Conservation (phyloP, 2,329 filamentous ascomycete species). For the Colletotrichum aenigma region DNA sequence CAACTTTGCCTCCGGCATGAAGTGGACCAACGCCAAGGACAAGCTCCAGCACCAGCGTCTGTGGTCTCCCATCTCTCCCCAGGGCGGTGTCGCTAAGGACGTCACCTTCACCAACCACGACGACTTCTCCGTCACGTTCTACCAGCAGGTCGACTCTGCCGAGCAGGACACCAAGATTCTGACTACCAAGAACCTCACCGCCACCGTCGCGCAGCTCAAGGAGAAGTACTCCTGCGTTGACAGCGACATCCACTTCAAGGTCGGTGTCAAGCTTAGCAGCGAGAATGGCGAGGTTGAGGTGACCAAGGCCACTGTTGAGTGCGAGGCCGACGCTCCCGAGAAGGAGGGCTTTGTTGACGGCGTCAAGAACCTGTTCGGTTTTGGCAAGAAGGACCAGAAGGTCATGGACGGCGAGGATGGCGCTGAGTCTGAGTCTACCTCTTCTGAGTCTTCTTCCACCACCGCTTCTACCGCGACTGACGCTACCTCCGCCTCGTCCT, state of each 20-base stretch:
- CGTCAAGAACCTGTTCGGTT: constrained; percentile 94
- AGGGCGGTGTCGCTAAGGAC: constrained; percentile 80
- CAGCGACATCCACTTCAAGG: constrained; percentile 79
- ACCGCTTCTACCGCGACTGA: constrained; percentile 24
- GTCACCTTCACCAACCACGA: constrained; percentile 81
- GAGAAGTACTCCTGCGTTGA: constrained; percentile 79
- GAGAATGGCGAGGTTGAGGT: constrained; percentile 83
- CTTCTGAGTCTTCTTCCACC: constrained; percentile 53
- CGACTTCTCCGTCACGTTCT: constrained; percentile 82
- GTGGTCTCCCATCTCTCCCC: constrained; percentile 77
- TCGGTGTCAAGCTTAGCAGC: constrained; percentile 73
- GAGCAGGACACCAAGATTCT: constrained; percentile 71
- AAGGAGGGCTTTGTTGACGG: constrained; percentile 88
- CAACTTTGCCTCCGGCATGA: constrained; percentile 75
- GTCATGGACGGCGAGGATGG: constrained; percentile 64
- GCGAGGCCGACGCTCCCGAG: constrained; percentile 74
- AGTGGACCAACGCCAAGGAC: constrained; percentile 71
- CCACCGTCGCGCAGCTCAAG: constrained; percentile 77
- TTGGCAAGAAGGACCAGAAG: constrained; percentile 89
- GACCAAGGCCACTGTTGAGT: constrained; percentile 77
- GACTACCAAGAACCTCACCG: constrained; percentile 84
- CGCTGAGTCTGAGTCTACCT: constrained; percentile 35
- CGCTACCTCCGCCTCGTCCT: constrained; percentile 23
- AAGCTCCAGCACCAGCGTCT: constrained; percentile 81
- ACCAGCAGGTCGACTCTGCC: constrained; percentile 67